These are phyloP conservation scores for Aspergillus saccharolyticus DNA, from an alignment of 495 filamentous ascomycete species.

Conservation along the genomic window DNA sequence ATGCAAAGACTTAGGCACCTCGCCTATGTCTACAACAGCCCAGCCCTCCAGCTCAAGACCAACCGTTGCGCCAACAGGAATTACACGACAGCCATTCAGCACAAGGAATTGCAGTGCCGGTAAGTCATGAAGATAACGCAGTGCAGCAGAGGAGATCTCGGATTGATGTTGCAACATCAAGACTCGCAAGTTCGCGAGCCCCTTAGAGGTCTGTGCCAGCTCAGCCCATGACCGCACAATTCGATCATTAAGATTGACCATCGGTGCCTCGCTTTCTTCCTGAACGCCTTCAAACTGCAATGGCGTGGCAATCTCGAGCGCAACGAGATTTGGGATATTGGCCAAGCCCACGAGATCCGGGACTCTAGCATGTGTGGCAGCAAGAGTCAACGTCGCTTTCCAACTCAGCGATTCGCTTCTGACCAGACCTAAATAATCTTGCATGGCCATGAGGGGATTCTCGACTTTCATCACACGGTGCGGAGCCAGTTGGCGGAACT, in stretches of 20 bases:
- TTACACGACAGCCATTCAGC: slow-evolving; percentile 19
- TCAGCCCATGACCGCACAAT: slow-evolving; percentile 39
- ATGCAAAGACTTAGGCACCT: background rate
- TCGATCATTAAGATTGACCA: slow-evolving; percentile 29
- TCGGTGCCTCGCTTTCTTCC: slow-evolving; percentile 3
- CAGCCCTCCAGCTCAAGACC: slow-evolving; percentile 7
- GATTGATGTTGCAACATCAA: slow-evolving; percentile 28
- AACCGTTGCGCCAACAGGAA: background rate
- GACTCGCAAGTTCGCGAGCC: slow-evolving; percentile 34
- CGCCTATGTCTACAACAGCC: background rate
- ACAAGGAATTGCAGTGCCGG: slow-evolving; percentile 30
- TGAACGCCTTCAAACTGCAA: background rate
- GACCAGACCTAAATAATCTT: slow-evolving; percentile 31
- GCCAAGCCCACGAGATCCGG: slow-evolving; percentile 34
- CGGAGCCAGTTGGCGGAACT: slow-evolving; percentile 23
- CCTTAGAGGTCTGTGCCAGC: slow-evolving; percentile 18
- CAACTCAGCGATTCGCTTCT: slow-evolving; percentile 27
- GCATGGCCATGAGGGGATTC: slow-evolving; percentile 21
- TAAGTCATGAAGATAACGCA: slow-evolving; percentile 25
- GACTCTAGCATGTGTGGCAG: slow-evolving; percentile 18
- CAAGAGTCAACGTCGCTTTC: slow-evolving; percentile 29
- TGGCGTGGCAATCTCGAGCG: slow-evolving; percentile 29
- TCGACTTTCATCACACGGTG: slow-evolving; percentile 24
- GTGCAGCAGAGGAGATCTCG: slow-evolving; percentile 16
- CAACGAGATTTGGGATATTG: slow-evolving; percentile 33